These are phyloP conservation scores for Bipolaris victoriae DNA, from an alignment of 2,329 filamentous ascomycete genomes.

Conservation along the genomic window DNA sequence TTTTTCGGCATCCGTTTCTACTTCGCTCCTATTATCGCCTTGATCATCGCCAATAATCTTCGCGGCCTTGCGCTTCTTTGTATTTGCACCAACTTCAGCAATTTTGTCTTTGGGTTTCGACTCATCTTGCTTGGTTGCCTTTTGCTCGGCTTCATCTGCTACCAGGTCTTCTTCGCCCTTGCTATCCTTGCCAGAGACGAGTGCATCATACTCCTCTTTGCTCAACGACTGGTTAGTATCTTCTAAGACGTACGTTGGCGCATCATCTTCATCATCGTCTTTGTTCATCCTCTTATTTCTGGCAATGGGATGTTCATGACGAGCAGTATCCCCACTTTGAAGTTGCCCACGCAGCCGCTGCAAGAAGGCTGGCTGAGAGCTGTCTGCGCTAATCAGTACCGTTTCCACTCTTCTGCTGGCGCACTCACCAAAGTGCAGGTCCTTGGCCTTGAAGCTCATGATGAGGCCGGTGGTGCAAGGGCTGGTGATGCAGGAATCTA, in stretches of 20 bases:
- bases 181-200: constrained; percentile 44
- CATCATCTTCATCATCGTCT: constrained; percentile 77
- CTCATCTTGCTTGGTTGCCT: constrained; percentile 9
- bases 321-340: constrained; percentile 56
- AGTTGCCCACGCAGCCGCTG: constrained; percentile 59
- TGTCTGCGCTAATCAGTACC: constrained; percentile 53
- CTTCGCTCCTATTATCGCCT: constrained; percentile 24
- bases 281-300: constrained; percentile 55
- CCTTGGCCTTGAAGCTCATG: constrained; percentile 69
- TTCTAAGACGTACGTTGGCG: constrained; percentile 76
- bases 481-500: constrained; percentile 1
- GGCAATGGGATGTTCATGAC: constrained; percentile 53
- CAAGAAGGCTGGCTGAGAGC: constrained; percentile 56
- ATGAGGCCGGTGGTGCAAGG: constrained; percentile 9
- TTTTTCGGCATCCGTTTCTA: constrained; percentile 16
- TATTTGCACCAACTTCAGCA: constrained; percentile 38
- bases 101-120: constrained; percentile 39
- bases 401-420: constrained; percentile 29
- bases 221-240: constrained; percentile 67
- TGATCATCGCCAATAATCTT: constrained; percentile 44
- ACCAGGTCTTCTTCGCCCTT: constrained; percentile 16
- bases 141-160: constrained; percentile 10
- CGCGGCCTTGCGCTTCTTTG: constrained; percentile 48
- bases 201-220: constrained; percentile 57
- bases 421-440: constrained; percentile 66